These are phyloP conservation scores for Skeletonema grethae DNA, from an alignment of 108 stramenopile genomes.

Conservation along the genomic window DNA sequence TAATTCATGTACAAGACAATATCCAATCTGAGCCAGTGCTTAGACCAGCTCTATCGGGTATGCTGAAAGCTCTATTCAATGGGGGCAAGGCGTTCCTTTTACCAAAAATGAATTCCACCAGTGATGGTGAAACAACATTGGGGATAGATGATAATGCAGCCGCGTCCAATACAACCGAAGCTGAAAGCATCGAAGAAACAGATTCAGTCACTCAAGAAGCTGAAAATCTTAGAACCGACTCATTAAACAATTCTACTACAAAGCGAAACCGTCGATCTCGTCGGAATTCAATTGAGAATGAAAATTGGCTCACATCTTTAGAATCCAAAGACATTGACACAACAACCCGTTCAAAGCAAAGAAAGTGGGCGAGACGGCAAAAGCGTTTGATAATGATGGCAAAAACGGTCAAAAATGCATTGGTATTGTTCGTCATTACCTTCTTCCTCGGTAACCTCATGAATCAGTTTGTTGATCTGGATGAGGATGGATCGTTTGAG, in stretches of 20 bases:
- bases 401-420: constrained; percentile 34
- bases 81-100: not conserved
- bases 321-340: constrained; percentile 24
- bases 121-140: constrained; percentile 8
- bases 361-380: constrained; percentile 36
- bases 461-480: constrained; percentile 53
- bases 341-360: constrained; percentile 22
- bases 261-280: constrained; percentile 10
- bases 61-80: not conserved
- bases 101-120: constrained; percentile 11
- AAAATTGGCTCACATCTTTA: constrained; percentile 6
- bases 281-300: not conserved
- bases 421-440: constrained; percentile 29
- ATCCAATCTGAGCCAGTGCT: not conserved
- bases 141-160: constrained; percentile 10
- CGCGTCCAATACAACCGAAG: not conserved
- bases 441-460: constrained; percentile 47
- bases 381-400: constrained; percentile 21
- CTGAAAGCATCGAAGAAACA: not conserved
- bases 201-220: not conserved
- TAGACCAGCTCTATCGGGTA: constrained; percentile 3
- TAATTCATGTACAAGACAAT: not conserved
- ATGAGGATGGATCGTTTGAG: constrained; percentile 48
- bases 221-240: not conserved
- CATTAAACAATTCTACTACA: not conserved